Conservation (phyloP, 2,329 filamentous ascomycete genomes). For the Neopestalotiopsis rosae region DNA sequence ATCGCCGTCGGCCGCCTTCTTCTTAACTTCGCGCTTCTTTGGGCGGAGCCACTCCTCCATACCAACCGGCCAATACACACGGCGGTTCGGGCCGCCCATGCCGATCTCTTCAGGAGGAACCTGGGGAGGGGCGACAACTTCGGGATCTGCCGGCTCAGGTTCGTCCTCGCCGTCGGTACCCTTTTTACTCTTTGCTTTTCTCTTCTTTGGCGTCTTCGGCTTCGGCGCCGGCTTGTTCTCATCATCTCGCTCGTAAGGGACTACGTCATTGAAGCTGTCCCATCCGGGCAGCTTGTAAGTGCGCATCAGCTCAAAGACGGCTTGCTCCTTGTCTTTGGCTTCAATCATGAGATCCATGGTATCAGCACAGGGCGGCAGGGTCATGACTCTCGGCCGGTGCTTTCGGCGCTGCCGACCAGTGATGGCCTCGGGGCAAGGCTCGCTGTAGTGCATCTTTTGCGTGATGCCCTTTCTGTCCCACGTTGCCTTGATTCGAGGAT, state of each 20-base stretch:
- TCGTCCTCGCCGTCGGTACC: conserved; percentile 41
- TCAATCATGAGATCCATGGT: conserved; percentile 99
- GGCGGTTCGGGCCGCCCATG: conserved; percentile 82
- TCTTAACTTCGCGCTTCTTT: conserved; percentile 72
- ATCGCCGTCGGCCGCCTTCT: conserved; percentile 38
- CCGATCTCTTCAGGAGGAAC: conserved; percentile 73
- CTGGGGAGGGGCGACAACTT: conserved; percentile 43
- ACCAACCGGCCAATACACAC: conserved; percentile 89
- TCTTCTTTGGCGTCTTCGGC: conserved; percentile 50
- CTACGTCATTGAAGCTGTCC: conserved; percentile 75
- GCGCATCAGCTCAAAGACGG: conserved; percentile 92
- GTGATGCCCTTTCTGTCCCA: conserved; percentile 85
- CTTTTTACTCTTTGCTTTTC: conserved; percentile 39
- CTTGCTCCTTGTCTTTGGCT: conserved; percentile 97
- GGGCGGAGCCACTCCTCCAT: conserved; percentile 91
- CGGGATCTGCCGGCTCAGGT: conserved; percentile 44
- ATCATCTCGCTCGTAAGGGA: conserved; percentile 78
- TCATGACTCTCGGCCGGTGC: conserved; percentile 80
- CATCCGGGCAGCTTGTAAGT: conserved; percentile 84
- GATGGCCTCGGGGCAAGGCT: conserved; percentile 76
- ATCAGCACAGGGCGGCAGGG: conserved; percentile 79
- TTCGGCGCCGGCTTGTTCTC: conserved; percentile 68
- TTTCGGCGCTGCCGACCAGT: conserved; percentile 82
- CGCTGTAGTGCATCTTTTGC: conserved; percentile 97
- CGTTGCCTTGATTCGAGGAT: conserved; percentile 78